Evolutionary conservation across 2,329 filamentous ascomycete genomes (phyloP), one percentile per base, ranked within the genome.

Genomic region (Chalaropsis ovoidea): DNA sequence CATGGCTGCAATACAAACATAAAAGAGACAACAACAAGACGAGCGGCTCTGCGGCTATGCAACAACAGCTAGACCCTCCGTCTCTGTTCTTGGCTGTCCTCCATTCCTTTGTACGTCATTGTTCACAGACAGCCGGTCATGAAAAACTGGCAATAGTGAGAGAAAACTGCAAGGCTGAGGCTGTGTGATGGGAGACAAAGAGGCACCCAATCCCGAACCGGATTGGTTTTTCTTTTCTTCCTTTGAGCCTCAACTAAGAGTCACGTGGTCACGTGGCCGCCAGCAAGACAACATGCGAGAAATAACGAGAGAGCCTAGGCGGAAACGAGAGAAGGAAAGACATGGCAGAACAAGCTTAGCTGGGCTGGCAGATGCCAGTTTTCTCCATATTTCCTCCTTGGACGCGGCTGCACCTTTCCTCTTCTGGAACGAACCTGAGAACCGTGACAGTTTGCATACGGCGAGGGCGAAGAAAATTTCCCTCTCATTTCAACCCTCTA

Each of bases 31-130:
- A n/a, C 10, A 39, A 39, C 31, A 52, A 47, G 10, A 19, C 22
- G 35, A 42, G 35, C 35, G 61, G 61, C 61, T 62, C 61, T 62
- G 61, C 61, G 43, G 61, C 15, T 62, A 39, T 62, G 61, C 61
- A 62, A 39, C 61, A 43, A 35, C 35, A 39, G 35, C 4, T 7
- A 49, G 7, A 31, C 11, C 24, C 35, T 27, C 56, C 8, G 7
- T 35, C 22, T 31, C 43, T 47, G 15, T 8, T 19, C 4, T 47
- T 56, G 49, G 49, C 11, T 13, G 13, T 19, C n/a, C 39, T 61
- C n/a, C 6, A 58, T 31, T 39, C 6, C 43, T 19, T 17, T 35
- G 31, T 58, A 58, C 54, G 54, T 58, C 54, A 39, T 52, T 17
- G 35, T 39, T 39, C 35, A 35, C 47, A 24, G 22, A 24, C 47